Conservation (phyloP, 176 grass and related monocot species). For the Pontederia crassipes region DNA sequence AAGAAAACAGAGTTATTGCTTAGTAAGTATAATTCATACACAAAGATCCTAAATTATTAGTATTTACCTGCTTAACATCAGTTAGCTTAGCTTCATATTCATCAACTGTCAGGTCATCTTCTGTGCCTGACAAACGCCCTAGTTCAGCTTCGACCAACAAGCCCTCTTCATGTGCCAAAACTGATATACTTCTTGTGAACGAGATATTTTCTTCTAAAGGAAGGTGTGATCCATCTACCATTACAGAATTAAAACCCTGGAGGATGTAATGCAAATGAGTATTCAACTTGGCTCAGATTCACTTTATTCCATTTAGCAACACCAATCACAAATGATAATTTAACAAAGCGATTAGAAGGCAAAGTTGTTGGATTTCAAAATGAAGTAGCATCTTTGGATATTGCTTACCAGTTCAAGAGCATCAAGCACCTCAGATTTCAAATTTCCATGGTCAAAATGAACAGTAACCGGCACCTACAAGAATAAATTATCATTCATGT, state of each 20-base stretch:
- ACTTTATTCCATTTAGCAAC: too few species aligned
- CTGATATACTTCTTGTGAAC: constrained; percentile 53
- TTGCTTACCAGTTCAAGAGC: constrained; percentile 74
- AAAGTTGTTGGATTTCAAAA: background rate
- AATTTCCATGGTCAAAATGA: constrained; percentile 87
- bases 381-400: constrained; percentile 8
- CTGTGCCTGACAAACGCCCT: constrained; percentile 74
- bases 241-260: constrained; percentile 92
- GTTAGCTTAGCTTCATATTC: constrained; percentile 82
- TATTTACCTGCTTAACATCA: constrained; percentile 59
- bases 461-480: constrained; percentile 71
- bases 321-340: too few species aligned
- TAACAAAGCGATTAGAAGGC: too few species aligned
- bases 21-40: background rate
- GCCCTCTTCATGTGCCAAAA: constrained; percentile 52
- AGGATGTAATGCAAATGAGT: constrained; percentile 16
- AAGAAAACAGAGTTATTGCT: background rate
- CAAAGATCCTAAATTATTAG: background rate
- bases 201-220: constrained; percentile 54
- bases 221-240: constrained; percentile 89
- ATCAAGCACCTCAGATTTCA: constrained; percentile 67
- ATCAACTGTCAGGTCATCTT: constrained; percentile 86
- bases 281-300: too few species aligned
- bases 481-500: constrained; percentile 11
- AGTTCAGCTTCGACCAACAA: constrained; percentile 94